Base-by-base conservation (phyloP, 2,329 filamentous ascomycete species). In the Colletotrichum gloeosporioides region DNA sequence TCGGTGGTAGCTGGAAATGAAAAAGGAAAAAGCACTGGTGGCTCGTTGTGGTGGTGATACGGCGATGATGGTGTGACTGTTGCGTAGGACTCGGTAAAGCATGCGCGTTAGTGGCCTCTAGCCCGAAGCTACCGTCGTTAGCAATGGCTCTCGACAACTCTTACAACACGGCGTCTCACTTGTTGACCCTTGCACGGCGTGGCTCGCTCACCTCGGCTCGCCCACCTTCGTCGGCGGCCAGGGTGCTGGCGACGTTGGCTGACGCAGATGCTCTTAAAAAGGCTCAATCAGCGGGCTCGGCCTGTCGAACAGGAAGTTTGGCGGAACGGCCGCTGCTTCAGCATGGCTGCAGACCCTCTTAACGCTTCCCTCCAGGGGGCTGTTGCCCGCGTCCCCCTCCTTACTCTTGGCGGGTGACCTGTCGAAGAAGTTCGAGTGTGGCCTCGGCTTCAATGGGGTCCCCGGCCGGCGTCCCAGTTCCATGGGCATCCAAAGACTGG, bases 401-500 rank as follows among this genome's bases (percentile, higher is more conserved):
- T 77, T 55, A 2, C 6, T 77, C 73, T 27, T 31, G 39, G 44
- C 13, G 55, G 55, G 25, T 59, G 22, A 15, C n/a, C n/a, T 25
- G 55, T 8, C n/a, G 25, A 59, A 59, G 39, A 72, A 66, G 49
- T 39, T 62, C 6, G 29, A 34, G 16, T 22, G 87, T 80, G 4
- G 83, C 84, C 6, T 71, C 49, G 10, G 82, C 80, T 68, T 87
- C 86, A 9, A 81, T 77, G 1, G 84, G 83, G 71, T 87, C 86
- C 1, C 86, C 86, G 3, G 80, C 80, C 6, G 77, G 71, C 5
- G 86, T 87, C 3, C 85, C 84, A 1, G 86, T 87, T 2, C 85
- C 85, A 64, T 87, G 86, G 27, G 80, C 81, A 69, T 82, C 80
- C 34, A 83, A 71, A 53, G 78, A 78, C 18, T 69, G 67, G n/a